Evolutionary conservation across 441 rosid species (phyloP).

Genomic region (Arabidopsis hybrid): DNA sequence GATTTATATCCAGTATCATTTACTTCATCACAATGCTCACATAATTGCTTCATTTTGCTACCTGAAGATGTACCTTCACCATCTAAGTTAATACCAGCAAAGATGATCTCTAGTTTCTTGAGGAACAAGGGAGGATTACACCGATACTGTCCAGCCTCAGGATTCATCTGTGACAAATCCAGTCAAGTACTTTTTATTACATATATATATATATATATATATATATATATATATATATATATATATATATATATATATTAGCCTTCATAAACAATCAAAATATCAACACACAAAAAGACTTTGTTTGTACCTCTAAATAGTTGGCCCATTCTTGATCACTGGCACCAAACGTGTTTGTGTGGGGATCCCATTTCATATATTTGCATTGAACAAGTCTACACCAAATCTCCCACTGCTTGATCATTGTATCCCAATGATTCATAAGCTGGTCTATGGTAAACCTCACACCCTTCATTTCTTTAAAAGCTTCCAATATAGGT

Average conservation of each 20-base stretch:
- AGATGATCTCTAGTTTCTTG: slow-evolving; percentile 48
- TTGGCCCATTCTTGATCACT: slow-evolving; percentile 54
- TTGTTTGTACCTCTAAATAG: slow-evolving; percentile 44
- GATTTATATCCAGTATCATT: slow-evolving; percentile 35
- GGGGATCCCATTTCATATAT: slow-evolving; percentile 58
- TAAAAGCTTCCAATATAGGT: slow-evolving; percentile 42
- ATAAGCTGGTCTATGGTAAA: slow-evolving; percentile 50
- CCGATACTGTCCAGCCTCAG: slow-evolving; percentile 50
- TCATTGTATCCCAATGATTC: slow-evolving; percentile 55
- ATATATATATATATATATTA: neutral
- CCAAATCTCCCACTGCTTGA: slow-evolving; percentile 58
- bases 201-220: too few relatives aligned
- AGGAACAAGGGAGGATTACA: slow-evolving; percentile 41
- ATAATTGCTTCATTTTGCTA: slow-evolving; percentile 33
- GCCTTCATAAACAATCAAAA: neutral
- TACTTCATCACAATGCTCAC: slow-evolving; percentile 19
- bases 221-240: too few relatives aligned
- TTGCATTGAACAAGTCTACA: slow-evolving; percentile 43
- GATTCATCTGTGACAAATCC: slow-evolving; percentile 47
- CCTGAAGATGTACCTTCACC: slow-evolving; percentile 24
- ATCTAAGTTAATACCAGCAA: slow-evolving; percentile 31
- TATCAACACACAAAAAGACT: neutral
- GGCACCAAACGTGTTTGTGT: slow-evolving; percentile 47
- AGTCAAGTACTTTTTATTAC: slow-evolving; percentile 11
- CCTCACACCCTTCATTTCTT: slow-evolving; percentile 39